Evolutionary conservation across 768 basidiomycete genomes (phyloP).

Genomic region (Lactifluus rugatus): DNA sequence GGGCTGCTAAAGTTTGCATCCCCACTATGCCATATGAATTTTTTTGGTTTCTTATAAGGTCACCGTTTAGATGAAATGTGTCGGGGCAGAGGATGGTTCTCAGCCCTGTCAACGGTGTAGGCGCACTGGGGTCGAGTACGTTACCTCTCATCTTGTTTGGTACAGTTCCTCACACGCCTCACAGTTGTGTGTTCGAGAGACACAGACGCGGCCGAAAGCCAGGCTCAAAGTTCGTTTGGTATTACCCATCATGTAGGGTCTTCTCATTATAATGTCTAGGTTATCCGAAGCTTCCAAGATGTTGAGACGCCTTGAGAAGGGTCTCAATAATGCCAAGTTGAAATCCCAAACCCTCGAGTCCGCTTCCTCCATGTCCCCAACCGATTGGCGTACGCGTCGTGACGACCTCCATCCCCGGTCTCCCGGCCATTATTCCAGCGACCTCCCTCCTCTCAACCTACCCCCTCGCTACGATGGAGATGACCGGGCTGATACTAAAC

Average conservation of each 20-base stretch:
- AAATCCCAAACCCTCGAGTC: conserved; percentile 40
- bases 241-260: background rate
- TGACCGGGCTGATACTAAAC: conserved; percentile 9
- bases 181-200: conserved; percentile 79
- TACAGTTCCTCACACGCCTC: conserved; percentile 15
- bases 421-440: conserved; percentile 34
- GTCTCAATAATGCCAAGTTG: conserved; percentile 64
- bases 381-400: conserved; percentile 15
- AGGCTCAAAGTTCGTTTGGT: conserved; percentile 66
- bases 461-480: conserved; percentile 21
- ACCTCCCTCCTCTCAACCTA: conserved; percentile 41
- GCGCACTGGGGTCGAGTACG: conserved; percentile 57
- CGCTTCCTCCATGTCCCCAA: conserved; percentile 23
- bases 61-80: conserved; percentile 71
- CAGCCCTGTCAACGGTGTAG: conserved; percentile 78
- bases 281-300: conserved; percentile 85
- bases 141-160: conserved; percentile 8
- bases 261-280: conserved; percentile 31
- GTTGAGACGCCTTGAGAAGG: conserved; percentile 79
- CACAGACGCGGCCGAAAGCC: conserved; percentile 83
- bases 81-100: conserved; percentile 77
- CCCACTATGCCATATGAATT: conserved; percentile 16
- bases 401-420: conserved; percentile 17
- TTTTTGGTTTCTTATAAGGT: conserved; percentile 8
- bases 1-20: conserved; percentile 59